Percentiles rank a stretch among this genome's conserved stretches.
Evolutionary conservation across 1,284 basidiomycete genomes (phyloP).

Genomic region (Austroboletus niveus): DNA sequence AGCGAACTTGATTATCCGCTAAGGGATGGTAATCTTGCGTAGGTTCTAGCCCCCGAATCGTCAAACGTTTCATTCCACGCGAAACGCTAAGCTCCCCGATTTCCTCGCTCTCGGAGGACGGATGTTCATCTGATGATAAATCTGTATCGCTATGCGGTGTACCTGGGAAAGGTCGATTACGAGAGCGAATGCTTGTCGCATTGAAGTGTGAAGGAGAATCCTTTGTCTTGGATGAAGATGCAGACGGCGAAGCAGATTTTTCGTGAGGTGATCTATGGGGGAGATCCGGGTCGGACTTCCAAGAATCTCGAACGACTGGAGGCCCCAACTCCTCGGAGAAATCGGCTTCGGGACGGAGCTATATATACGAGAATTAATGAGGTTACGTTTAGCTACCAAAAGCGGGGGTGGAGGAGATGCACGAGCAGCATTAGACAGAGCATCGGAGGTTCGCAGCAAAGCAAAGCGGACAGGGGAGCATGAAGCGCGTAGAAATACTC

Average conservation of each 20-base stretch:
- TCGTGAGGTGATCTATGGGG: conserved; percentile 17
- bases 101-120: conserved; percentile 42
- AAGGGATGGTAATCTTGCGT: conserved; percentile 20
- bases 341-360: conserved; percentile 71
- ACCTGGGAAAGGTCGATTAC: conserved; percentile 12
- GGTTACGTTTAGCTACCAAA: neutral
- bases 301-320: conserved; percentile 66
- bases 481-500: conserved; percentile 27
- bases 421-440: neutral
- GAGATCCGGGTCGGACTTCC: conserved; percentile 47
- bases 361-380: conserved; percentile 16
- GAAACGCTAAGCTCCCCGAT: conserved; percentile 38
- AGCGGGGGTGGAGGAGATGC: neutral
- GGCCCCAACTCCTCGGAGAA: conserved; percentile 70
- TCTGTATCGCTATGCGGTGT: conserved; percentile 33
- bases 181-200: conserved; percentile 1
- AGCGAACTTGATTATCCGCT: conserved; percentile 43
- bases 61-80: conserved; percentile 40
- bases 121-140: conserved; percentile 31
- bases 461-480: neutral
- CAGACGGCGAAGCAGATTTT: conserved; percentile 22
- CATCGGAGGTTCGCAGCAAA: neutral
- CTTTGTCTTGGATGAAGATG: conserved; percentile 15
- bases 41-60: conserved; percentile 38
- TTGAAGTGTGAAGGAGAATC: conserved; percentile 14